These are phyloP conservation scores for Agrocybe pediades DNA, from an alignment of 768 basidiomycete genomes.

Conservation along the genomic window DNA sequence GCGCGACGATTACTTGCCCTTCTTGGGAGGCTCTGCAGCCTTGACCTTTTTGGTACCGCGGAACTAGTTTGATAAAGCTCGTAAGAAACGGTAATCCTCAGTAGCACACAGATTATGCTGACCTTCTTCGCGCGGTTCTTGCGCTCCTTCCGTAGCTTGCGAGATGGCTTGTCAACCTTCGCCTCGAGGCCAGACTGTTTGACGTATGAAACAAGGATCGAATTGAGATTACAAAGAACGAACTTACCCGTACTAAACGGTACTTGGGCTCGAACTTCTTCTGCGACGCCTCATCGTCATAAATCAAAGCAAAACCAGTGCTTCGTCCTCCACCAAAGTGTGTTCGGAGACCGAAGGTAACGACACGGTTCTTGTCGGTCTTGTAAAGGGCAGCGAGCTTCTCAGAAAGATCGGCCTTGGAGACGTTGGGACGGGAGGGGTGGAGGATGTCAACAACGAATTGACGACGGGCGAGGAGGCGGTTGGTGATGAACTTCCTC, in stretches of 20 bases:
- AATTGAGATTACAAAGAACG: background rate
- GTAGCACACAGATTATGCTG: background rate
- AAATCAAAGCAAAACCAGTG: slow-evolving; percentile 97
- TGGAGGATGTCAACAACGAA: slow-evolving; percentile 95
- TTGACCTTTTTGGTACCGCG: slow-evolving; percentile 96
- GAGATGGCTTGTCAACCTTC: slow-evolving; percentile 89
- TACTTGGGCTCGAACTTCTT: slow-evolving; percentile 97
- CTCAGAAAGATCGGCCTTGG: slow-evolving; percentile 88
- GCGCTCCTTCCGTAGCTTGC: slow-evolving; percentile 98
- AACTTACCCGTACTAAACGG: slow-evolving; percentile 87
- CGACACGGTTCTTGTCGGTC: slow-evolving; percentile 85
- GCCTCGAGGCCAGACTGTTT: slow-evolving; percentile 62
- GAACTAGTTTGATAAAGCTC: slow-evolving; percentile 49
- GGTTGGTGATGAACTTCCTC: slow-evolving; percentile 99
- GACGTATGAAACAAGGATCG: background rate
- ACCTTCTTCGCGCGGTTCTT: slow-evolving; percentile 99
- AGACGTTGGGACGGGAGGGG: slow-evolving; percentile 93
- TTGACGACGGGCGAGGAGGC: slow-evolving; percentile 93
- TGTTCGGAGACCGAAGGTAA: slow-evolving; percentile 93
- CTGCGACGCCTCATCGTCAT: slow-evolving; percentile 93
- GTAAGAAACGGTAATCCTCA: slow-evolving; percentile 9
- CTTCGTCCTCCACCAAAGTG: slow-evolving; percentile 98
- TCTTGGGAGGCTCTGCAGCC: slow-evolving; percentile 90
- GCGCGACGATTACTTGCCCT: slow-evolving; percentile 72
- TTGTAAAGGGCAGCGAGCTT: slow-evolving; percentile 95